These are phyloP conservation scores for Phoenix roebelenii DNA, from an alignment of 176 grass and related monocot genomes.

Conservation along the genomic window DNA sequence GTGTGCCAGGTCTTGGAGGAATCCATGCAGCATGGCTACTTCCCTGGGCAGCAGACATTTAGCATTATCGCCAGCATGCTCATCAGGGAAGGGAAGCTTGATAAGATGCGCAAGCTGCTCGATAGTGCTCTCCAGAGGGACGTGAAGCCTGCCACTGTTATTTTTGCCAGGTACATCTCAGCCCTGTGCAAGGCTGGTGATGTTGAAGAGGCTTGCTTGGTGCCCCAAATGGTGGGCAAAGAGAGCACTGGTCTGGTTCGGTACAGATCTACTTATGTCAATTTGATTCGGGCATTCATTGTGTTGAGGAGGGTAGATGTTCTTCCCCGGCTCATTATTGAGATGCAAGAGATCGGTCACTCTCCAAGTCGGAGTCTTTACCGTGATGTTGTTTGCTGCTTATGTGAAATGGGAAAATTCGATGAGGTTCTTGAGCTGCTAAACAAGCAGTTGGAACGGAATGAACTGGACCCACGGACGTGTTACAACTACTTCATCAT, in stretches of 20 bases:
- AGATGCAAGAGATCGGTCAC: conserved; percentile 94
- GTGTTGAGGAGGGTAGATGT: conserved; percentile 46
- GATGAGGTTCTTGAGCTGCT: conserved; percentile 54
- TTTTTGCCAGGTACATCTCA: conserved; percentile 60
- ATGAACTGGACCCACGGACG: conserved; percentile 32
- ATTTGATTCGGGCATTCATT: conserved; percentile 65
- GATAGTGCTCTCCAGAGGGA: conserved; percentile 59
- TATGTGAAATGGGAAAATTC: conserved; percentile 60
- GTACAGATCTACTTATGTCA: conserved; percentile 67
- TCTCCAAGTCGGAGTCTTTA: conserved; percentile 56
- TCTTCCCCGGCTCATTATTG: conserved; percentile 63
- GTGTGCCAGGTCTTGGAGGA: conserved; percentile 63
- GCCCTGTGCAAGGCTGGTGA: conserved; percentile 74
- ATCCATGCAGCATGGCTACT: conserved; percentile 49
- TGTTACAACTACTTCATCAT: conserved; percentile 83
- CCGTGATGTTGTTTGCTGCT: conserved; percentile 45
- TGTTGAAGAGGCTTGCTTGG: conserved; percentile 39
- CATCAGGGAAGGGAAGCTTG: conserved; percentile 62
- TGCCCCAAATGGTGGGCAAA: conserved; percentile 44
- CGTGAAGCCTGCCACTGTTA: conserved; percentile 29
- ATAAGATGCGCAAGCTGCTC: conserved; percentile 60
- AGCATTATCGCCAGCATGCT: conserved; percentile 57
- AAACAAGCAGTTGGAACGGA: conserved; percentile 54
- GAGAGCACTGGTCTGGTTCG: conserved; percentile 35
- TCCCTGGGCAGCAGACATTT: conserved; percentile 66